Evolutionary conservation across 805 yeast genomes (phyloP).

Genomic region (Starmerella vitae): DNA sequence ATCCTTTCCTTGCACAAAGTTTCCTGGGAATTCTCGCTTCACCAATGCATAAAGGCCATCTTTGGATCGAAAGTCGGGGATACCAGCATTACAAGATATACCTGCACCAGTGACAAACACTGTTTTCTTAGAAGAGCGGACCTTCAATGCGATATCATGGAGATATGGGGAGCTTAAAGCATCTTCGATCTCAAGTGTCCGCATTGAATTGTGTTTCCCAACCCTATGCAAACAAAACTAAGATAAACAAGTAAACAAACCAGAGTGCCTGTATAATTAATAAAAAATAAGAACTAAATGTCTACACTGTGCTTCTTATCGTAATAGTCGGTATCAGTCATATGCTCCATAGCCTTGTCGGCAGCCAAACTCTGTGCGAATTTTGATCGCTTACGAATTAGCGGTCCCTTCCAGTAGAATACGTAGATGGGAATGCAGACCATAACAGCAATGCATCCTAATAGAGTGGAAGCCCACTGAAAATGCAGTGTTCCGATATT

Average conservation of each 20-base stretch:
- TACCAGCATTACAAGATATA: conserved; percentile 91
- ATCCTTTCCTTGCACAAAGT: conserved; percentile 71
- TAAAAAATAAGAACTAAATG: too few relatives aligned
- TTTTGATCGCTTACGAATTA: conserved; percentile 27
- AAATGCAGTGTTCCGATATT: conserved; percentile 28
- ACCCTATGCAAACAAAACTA: not conserved
- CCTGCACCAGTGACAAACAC: conserved; percentile 88
- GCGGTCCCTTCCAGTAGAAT: conserved; percentile 33
- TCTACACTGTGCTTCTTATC: not conserved
- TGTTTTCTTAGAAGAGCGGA: conserved; percentile 23
- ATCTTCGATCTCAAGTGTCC: conserved; percentile 15
- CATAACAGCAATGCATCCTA: conserved; percentile 28
- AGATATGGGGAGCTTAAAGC: conserved; percentile 6
- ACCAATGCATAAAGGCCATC: conserved; percentile 72
- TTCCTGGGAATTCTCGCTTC: conserved; percentile 45
- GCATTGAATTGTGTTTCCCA: conserved; percentile 8
- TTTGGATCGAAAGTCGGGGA: conserved; percentile 82
- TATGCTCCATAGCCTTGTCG: conserved; percentile 8
- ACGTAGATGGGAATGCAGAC: conserved; percentile 31
- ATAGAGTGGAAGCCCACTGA: conserved; percentile 32
- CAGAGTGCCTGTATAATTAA: too few relatives aligned
- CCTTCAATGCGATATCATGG: conserved; percentile 15
- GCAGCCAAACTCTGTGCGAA: conserved; percentile 28
- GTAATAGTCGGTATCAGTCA: conserved; percentile 4
- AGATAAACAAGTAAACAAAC: not conserved